Evolutionary conservation across 2,329 filamentous ascomycete species (phyloP).

Genomic region (Curvularia sp.): DNA sequence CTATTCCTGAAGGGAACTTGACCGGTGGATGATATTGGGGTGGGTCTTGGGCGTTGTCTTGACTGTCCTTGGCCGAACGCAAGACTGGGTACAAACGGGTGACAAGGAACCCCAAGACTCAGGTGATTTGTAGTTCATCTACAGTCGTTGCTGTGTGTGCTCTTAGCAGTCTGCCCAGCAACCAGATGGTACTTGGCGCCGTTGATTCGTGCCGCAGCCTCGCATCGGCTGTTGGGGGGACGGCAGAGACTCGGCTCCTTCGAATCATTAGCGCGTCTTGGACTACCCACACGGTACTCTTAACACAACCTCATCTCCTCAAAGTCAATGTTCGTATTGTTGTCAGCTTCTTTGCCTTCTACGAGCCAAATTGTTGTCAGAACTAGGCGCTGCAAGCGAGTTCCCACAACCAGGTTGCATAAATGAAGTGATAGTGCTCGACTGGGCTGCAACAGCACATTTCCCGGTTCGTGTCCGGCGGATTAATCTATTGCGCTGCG

Average conservation of each 20-base stretch:
- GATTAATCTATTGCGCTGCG: conserved; percentile 25
- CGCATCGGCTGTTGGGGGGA: conserved; percentile 2
- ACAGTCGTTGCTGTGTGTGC: conserved; percentile 4
- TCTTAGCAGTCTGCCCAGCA: conserved; percentile 3
- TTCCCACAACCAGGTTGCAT: conserved; percentile 24
- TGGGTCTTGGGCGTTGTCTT: conserved; percentile 19
- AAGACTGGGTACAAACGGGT: conserved; percentile 3
- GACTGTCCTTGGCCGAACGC: conserved; percentile 15
- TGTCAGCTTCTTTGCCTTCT: not conserved
- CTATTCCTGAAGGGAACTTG: conserved; percentile 3
- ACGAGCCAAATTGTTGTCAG: not conserved
- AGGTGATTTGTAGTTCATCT: conserved; percentile 19
- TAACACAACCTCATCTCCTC: not conserved
- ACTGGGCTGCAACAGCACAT: conserved; percentile 15
- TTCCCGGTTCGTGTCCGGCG: conserved; percentile 21
- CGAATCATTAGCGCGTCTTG: conserved; percentile 5
- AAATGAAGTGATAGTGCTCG: conserved; percentile 15
- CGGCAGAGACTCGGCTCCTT: conserved; percentile 1
- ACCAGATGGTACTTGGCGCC: conserved; percentile 11
- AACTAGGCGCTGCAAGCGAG: conserved; percentile 16
- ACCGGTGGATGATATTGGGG: conserved; percentile 18
- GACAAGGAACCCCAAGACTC: conserved; percentile 13
- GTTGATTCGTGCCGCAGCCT: conserved; percentile 6
- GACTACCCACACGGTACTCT: not conserved
- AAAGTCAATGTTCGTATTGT: not conserved